Evolutionary conservation across 306 rosid species (phyloP), one percentile per base, ranked within the genome.

Genomic region (Heteromeles arbutifolia): DNA sequence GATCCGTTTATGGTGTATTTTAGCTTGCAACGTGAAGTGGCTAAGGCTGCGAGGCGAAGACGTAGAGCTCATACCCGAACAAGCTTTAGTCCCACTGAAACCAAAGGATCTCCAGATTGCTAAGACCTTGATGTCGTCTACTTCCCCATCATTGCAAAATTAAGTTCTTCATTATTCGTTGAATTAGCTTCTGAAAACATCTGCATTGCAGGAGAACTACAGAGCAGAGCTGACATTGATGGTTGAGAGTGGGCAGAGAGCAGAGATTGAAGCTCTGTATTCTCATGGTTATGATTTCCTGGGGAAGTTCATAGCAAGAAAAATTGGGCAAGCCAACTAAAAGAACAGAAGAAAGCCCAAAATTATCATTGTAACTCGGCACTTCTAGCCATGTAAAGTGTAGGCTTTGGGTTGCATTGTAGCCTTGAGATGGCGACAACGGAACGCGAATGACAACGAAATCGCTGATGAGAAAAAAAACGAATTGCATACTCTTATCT

Each of bases 21-120:
- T 73, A 95, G 99, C 97, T 77, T 92, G 98, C 90, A 92, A 88
- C 52, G 93, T 90, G 48, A 95, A 88, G 80, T 89, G 97, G 96
- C 64, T 92, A 80, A 97, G 97, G 76, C 73, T 92, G 70, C 90
- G 97, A 65, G 90, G 91, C 18, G 83, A 83, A 34, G 97, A 92
- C 84, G 70, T 87, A 43, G 74, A 89, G 54, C 72, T 90, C 82
- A 76, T 92, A 44, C 92, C 88, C 2, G 90, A 81, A 56, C 76
- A 90, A 70, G 88, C 99, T 41, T 50, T 89, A 26, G 82, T 84
- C 82, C 87, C 97, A 66, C 73, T 92, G 80, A 90, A 88, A 82
- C 84, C 87, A 2, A 80, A 86, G 84, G 98, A 90, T 79, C 83
- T 85, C 32, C 97, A 92, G 80, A 89, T 95, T 48, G 92, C 93